Conservation (phyloP, 2,329 filamentous ascomycete genomes). For the Mariannaea sp. region DNA sequence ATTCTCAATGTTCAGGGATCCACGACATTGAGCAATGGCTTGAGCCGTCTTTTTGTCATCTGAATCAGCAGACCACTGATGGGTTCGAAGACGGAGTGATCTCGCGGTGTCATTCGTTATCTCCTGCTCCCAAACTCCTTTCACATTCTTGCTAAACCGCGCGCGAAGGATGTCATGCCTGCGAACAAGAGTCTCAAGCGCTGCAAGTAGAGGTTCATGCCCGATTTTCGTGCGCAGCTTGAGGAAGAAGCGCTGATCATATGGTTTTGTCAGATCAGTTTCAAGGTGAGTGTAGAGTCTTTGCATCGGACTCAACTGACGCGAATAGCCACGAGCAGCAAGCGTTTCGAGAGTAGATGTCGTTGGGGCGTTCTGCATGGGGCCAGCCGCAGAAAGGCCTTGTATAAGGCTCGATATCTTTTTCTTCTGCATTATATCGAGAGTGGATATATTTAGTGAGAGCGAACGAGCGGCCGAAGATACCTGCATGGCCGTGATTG, state of each 20-base stretch:
- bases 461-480: background rate
- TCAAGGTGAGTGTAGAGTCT: background rate
- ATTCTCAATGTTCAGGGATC: slow-evolving; percentile 9
- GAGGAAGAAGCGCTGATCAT: background rate
- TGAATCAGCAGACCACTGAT: slow-evolving; percentile 3
- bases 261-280: background rate
- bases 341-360: background rate
- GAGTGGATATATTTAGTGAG: too few species aligned
- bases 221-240: background rate
- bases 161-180: background rate
- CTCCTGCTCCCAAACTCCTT: background rate
- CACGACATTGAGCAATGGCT: slow-evolving; percentile 14
- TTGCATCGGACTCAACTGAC: background rate
- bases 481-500: slow-evolving; percentile 32
- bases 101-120: background rate
- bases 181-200: background rate
- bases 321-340: background rate
- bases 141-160: background rate
- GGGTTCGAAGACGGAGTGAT: background rate
- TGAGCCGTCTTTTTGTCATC: slow-evolving; percentile 12
- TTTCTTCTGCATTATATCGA: slow-evolving; percentile 10
- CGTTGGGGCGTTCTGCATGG: background rate
- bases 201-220: background rate
- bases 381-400: background rate
- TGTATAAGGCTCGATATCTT: background rate